These are phyloP conservation scores for Ustilago bromivora DNA, from an alignment of 1,284 basidiomycete genomes.

Conservation along the genomic window DNA sequence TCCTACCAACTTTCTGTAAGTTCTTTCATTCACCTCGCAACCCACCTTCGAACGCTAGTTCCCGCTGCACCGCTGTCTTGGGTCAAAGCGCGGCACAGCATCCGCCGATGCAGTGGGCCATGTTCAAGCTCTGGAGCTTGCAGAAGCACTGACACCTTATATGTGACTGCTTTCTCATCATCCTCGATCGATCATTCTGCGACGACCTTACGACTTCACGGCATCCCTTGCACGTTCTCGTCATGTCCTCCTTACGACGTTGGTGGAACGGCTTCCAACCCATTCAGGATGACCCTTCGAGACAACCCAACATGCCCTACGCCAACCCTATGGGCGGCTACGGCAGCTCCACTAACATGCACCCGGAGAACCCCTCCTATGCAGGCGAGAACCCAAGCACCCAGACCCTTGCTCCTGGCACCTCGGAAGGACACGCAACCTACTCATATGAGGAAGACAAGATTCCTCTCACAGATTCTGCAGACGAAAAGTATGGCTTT, in stretches of 20 bases:
- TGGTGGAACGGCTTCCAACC: constrained; percentile 32
- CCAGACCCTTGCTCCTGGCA: constrained; percentile 29
- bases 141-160: neutral
- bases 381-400: constrained; percentile 45
- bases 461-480: constrained; percentile 49
- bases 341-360: constrained; percentile 25
- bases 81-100: constrained; percentile 2
- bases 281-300: constrained; percentile 42
- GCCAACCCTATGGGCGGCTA: constrained; percentile 12
- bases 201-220: neutral
- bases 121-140: neutral
- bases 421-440: constrained; percentile 37
- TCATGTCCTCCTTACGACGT: constrained; percentile 30
- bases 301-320: constrained; percentile 26
- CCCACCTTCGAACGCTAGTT: neutral
- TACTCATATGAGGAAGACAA: constrained; percentile 56
- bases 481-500: constrained; percentile 51
- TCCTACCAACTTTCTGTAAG: constrained; percentile 41
- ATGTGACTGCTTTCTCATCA: neutral
- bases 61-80: constrained; percentile 3
- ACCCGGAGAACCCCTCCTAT: constrained; percentile 49
- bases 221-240: neutral
- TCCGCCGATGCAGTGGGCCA: neutral
- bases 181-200: neutral
- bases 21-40: neutral